These are phyloP conservation scores for Lactarius vividus DNA, from an alignment of 768 basidiomycete genomes.

Conservation along the genomic window DNA sequence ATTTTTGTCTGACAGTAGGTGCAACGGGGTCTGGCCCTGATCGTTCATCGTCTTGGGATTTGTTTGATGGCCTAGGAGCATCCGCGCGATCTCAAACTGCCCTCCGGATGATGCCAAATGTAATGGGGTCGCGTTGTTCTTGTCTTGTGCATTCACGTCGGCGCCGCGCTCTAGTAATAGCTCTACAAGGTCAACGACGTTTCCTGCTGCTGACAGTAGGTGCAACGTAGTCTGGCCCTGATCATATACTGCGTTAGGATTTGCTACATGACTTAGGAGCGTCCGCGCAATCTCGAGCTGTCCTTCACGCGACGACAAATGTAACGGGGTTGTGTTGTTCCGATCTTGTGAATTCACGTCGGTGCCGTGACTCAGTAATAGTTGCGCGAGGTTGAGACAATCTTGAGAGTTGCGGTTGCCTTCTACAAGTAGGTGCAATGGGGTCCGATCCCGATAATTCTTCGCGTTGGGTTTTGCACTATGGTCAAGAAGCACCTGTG, in stretches of 20 bases:
- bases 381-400: neutral
- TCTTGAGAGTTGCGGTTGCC: neutral
- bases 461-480: neutral
- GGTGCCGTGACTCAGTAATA: neutral
- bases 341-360: no score
- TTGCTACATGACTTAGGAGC: no score
- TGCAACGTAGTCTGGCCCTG: no score
- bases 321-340: no score
- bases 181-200: no score
- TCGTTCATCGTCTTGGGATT: neutral
- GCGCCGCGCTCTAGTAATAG: neutral
- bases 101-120: neutral
- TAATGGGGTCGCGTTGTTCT: neutral
- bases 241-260: no score
- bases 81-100: neutral
- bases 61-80: neutral
- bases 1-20: neutral
- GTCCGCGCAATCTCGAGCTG: no score
- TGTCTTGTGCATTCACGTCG: neutral
- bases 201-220: no score
- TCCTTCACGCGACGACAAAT: no score
- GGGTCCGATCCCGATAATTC: neutral
- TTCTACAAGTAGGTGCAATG: neutral
- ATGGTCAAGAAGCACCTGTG: neutral
- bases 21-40: neutral